Evolutionary conservation across 305 asterid species (phyloP).

Genomic region (Petunia hybrid): DNA sequence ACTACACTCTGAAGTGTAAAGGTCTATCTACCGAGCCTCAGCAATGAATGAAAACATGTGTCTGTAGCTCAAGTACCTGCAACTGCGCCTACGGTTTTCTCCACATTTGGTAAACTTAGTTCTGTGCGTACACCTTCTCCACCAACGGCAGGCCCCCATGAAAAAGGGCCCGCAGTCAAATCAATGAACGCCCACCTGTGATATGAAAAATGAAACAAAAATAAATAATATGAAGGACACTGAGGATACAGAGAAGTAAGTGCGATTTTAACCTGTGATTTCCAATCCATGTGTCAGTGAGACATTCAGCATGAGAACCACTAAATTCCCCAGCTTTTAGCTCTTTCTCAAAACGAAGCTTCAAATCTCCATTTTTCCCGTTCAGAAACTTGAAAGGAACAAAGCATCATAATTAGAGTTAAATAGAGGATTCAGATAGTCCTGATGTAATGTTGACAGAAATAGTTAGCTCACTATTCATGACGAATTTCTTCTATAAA

Average conservation of each 20-base stretch:
- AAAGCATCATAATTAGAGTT: conserved; percentile 20
- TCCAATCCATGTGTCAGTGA: conserved; percentile 95
- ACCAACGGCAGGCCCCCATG: conserved; percentile 99
- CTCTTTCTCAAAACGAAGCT: conserved; percentile 68
- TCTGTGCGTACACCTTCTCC: conserved; percentile 99
- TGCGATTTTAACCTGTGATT: conserved; percentile 63
- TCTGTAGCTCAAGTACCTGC: conserved; percentile 59
- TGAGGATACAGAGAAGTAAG: not conserved
- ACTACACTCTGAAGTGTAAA: conserved; percentile 9
- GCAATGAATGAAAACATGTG: conserved; percentile 15
- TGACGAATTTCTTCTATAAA: not conserved
- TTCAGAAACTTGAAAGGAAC: conserved; percentile 63
- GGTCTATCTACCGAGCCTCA: conserved; percentile 12
- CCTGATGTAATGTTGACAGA: conserved; percentile 3
- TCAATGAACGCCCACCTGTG: conserved; percentile 97
- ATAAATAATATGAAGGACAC: conserved; percentile 36
- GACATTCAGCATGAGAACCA: conserved; percentile 89
- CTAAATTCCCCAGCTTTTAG: conserved; percentile 81
- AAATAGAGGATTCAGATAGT: not conserved
- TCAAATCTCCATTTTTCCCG: conserved; percentile 76
- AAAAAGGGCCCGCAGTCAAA: conserved; percentile 95
- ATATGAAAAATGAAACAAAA: conserved; percentile 41
- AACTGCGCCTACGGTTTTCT: conserved; percentile 93
- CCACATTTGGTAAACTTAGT: conserved; percentile 92
- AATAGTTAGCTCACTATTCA: not conserved